phyloP scores from a whole-genome alignment of 257 asterid species.

The Marsdenia floribunda region DNA sequence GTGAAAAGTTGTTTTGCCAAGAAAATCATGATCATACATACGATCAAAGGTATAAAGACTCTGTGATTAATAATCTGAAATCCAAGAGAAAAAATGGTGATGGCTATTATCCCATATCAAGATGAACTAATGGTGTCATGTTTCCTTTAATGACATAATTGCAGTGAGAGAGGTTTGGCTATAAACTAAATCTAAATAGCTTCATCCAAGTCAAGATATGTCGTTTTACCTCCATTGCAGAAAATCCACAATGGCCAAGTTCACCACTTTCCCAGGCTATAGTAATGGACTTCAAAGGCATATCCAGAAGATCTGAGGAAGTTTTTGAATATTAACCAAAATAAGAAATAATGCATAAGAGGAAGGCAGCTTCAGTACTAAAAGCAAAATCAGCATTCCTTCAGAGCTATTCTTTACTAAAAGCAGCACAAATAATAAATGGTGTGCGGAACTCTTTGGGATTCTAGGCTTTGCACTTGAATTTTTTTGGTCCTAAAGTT shows the following conservation, averaged over 20 bases:
- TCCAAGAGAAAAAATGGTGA: neutral
- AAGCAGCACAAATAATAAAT: neutral
- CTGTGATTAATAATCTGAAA: neutral
- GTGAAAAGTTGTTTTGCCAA: neutral
- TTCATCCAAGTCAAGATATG: slow-evolving; percentile 8
- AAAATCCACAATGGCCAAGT: slow-evolving; percentile 57
- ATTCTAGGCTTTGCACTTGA: too few relatives aligned
- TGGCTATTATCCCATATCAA: neutral
- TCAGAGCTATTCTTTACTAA: neutral
- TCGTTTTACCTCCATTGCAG: slow-evolving; percentile 55
- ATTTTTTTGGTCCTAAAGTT: too few relatives aligned
- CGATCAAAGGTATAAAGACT: neutral
- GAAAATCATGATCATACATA: neutral
- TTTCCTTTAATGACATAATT: neutral
- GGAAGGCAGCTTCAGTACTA: neutral
- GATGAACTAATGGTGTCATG: neutral
- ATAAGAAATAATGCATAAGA: slow-evolving; percentile 1
- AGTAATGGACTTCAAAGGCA: slow-evolving; percentile 83
- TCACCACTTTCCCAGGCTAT: slow-evolving; percentile 90
- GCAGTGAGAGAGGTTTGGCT: neutral
- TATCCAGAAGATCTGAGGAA: slow-evolving; percentile 76
- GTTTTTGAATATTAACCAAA: neutral
- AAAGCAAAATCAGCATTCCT: neutral
- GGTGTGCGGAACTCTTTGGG: too few relatives aligned
- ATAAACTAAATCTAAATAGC: neutral